These are phyloP conservation scores for Peronospora farinosa DNA, from an alignment of 352 stramenopile genomes.

Conservation along the genomic window DNA sequence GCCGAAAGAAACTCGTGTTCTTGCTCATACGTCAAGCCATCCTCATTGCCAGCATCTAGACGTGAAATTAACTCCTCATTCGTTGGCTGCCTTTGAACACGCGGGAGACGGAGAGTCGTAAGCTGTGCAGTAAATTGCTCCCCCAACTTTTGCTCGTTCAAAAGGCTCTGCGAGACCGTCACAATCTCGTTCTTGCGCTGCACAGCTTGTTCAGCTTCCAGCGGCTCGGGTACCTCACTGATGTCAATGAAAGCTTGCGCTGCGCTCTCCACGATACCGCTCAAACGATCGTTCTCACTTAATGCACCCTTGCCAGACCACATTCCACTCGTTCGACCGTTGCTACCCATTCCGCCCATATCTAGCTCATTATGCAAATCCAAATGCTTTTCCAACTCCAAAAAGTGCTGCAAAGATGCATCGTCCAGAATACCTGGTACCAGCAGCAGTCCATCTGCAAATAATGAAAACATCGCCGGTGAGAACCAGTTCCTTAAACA, in stretches of 20 bases:
- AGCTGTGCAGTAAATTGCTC: constrained; percentile 49
- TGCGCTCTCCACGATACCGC: constrained; percentile 66
- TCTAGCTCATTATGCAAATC: constrained; percentile 51
- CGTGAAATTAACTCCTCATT: constrained; percentile 44
- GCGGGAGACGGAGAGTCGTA: constrained; percentile 38
- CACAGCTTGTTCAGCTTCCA: constrained; percentile 68
- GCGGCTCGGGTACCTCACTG: constrained; percentile 69
- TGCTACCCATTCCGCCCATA: constrained; percentile 32
- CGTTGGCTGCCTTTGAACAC: constrained; percentile 20
- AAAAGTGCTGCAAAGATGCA: constrained; percentile 66
- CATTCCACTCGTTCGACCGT: constrained; percentile 41
- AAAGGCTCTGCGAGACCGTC: constrained; percentile 35
- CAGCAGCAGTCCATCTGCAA: constrained; percentile 45
- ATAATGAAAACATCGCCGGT: background rate
- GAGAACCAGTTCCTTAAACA: background rate
- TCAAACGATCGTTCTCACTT: constrained; percentile 74
- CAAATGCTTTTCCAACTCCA: constrained; percentile 76
- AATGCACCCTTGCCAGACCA: constrained; percentile 49
- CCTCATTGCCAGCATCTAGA: constrained; percentile 39
- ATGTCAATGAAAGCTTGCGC: constrained; percentile 80
- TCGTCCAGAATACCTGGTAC: constrained; percentile 73
- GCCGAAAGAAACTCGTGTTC: constrained; percentile 45
- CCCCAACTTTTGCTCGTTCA: constrained; percentile 48
- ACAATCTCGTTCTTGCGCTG: constrained; percentile 78
- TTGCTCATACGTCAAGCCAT: constrained; percentile 48